Conservation (phyloP, 148 eudicot genomes). For the Persicaria tinctoria region DNA sequence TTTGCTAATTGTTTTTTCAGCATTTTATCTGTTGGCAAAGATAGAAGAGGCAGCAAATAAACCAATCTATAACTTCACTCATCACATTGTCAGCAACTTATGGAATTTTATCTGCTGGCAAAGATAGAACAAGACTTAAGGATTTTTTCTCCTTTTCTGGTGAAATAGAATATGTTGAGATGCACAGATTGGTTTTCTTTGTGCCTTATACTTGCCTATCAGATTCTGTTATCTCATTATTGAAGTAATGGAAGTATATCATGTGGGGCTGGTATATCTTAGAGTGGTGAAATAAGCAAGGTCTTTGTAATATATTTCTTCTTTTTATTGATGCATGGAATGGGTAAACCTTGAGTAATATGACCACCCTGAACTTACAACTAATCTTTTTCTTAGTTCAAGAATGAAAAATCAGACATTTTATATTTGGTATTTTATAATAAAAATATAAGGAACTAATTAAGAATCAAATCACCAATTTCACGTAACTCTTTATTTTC, state of each 20-base stretch:
- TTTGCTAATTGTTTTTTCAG: too few species aligned
- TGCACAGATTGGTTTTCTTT: conserved; percentile 48
- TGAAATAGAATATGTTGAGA: conserved; percentile 65
- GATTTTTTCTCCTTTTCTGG: conserved; percentile 96
- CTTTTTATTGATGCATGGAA: neutral
- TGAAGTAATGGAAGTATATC: too few species aligned
- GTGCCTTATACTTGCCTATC: neutral
- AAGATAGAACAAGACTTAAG: conserved; percentile 75
- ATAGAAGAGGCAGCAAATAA: too few species aligned
- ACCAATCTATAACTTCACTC: too few species aligned
- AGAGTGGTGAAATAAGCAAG: neutral
- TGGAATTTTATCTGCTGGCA: too few species aligned
- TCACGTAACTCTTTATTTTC: neutral
- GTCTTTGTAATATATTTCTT: neutral
- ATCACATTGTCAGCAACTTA: too few species aligned
- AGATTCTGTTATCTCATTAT: too few species aligned
- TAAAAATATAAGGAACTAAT: neutral
- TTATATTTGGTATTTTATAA: neutral
- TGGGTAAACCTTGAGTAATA: neutral
- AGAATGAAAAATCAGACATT: neutral
- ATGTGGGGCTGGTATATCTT: neutral
- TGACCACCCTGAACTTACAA: neutral
- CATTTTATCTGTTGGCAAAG: too few species aligned
- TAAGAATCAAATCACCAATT: neutral
- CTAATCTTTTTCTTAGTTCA: neutral